These are phyloP conservation scores for Candida dajiaensis DNA, from an alignment of 805 yeast genomes.

Conservation along the genomic window DNA sequence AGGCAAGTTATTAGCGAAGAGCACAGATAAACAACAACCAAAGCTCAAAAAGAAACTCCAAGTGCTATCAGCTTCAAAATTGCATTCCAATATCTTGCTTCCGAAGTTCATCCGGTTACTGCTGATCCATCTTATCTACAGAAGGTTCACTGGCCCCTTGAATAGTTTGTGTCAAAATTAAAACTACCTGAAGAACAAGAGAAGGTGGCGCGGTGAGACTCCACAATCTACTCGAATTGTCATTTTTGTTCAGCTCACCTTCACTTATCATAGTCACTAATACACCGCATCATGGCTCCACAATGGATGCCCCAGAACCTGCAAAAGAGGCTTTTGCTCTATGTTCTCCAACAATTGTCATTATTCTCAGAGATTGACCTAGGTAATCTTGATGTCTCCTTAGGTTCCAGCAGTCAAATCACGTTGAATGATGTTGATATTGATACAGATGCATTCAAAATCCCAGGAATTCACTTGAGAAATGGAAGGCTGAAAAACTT, in stretches of 20 bases:
- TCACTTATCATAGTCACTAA: background rate
- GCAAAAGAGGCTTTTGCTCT: slow-evolving; percentile 74
- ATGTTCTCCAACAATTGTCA: slow-evolving; percentile 74
- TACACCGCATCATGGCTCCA: slow-evolving; percentile 18
- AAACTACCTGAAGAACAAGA: background rate
- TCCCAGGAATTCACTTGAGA: slow-evolving; percentile 60
- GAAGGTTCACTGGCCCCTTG: background rate
- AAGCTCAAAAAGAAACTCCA: background rate
- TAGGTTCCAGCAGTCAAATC: slow-evolving; percentile 50
- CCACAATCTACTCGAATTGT: background rate
- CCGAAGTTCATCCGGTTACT: no score
- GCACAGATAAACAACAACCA: background rate
- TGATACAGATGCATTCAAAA: slow-evolving; percentile 61
- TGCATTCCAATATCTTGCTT: no score
- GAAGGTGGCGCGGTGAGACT: background rate
- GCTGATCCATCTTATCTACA: background rate
- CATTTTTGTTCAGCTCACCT: background rate
- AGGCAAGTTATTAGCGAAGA: background rate
- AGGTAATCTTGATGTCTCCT: slow-evolving; percentile 74
- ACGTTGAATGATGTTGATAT: slow-evolving; percentile 57
- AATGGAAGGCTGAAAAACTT: slow-evolving; percentile 54
- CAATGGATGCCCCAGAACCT: slow-evolving; percentile 80
- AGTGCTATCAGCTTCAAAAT: no score
- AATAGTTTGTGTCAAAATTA: background rate
- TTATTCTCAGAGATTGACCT: slow-evolving; percentile 78